Percentiles rank a stretch among this genome's conserved stretches.
Evolutionary conservation across 106 monocot species (phyloP).

Genomic region (Gastrodia elata): DNA sequence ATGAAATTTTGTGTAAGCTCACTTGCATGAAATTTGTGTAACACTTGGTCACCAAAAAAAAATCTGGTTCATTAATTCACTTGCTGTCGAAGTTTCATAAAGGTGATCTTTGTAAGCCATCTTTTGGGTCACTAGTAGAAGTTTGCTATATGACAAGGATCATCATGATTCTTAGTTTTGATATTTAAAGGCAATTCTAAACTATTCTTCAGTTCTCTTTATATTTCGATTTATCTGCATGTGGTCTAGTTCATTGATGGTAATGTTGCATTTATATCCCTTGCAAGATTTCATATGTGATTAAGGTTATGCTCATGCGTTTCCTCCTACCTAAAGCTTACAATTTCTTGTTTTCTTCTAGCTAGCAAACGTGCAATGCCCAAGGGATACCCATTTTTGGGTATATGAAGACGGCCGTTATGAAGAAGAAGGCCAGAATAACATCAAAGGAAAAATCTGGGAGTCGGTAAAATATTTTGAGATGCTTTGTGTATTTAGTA

Average conservation of each 20-base stretch:
- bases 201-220: not conserved
- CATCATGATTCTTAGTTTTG: not conserved
- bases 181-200: not conserved
- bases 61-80: not conserved
- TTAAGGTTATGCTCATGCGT: not conserved
- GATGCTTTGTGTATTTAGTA: not conserved
- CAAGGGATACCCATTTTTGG: conserved; percentile 93
- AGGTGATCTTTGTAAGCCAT: not conserved
- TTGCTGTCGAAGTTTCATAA: not conserved
- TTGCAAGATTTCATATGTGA: not conserved
- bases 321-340: not conserved
- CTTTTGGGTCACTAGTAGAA: not conserved
- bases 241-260: not conserved
- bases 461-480: conserved; percentile 46
- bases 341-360: conserved; percentile 18
- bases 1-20: not conserved
- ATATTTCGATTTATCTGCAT: not conserved
- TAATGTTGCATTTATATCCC: not conserved
- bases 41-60: not conserved
- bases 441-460: conserved; percentile 88
- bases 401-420: conserved; percentile 91
- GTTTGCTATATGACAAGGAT: not conserved
- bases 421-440: conserved; percentile 91
- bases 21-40: not conserved
- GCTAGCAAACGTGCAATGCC: conserved; percentile 85